Conservation (phyloP, 2,329 filamentous ascomycete species). For the Raffaelea ambrosiae region DNA sequence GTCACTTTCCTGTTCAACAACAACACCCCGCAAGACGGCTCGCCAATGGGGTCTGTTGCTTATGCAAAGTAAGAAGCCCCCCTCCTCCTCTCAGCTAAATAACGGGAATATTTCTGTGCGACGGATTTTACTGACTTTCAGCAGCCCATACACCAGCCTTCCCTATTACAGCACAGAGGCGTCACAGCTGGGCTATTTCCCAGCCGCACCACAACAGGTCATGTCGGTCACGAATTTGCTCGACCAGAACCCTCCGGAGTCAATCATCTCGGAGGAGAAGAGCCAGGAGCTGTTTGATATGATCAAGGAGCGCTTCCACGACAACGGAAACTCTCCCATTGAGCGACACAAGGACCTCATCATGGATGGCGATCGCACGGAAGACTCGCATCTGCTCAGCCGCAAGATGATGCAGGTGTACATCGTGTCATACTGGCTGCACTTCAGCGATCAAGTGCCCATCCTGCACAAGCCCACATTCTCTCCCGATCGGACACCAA, state of each 20-base stretch:
- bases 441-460: slow-evolving; percentile 89
- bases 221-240: slow-evolving; percentile 86
- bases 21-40: slow-evolving; percentile 42
- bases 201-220: slow-evolving; percentile 59
- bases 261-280: slow-evolving; percentile 78
- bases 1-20: slow-evolving; percentile 80
- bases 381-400: slow-evolving; percentile 62
- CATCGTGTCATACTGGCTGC: slow-evolving; percentile 86
- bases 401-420: slow-evolving; percentile 94
- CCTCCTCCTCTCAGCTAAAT: too few relatives aligned
- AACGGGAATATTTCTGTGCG: too few relatives aligned
- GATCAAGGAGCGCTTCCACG: slow-evolving; percentile 73
- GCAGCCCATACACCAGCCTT: slow-evolving; percentile 34
- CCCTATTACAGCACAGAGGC: slow-evolving; percentile 42
- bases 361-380: slow-evolving; percentile 66
- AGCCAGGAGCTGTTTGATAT: slow-evolving; percentile 74
- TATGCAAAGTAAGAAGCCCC: slow-evolving; percentile 38
- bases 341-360: slow-evolving; percentile 69
- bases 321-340: slow-evolving; percentile 65
- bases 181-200: slow-evolving; percentile 45
- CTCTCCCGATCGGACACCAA: slow-evolving; percentile 76
- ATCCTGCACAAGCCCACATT: slow-evolving; percentile 95
- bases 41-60: slow-evolving; percentile 43
- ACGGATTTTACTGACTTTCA: slow-evolving; percentile 30
- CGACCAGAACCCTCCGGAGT: slow-evolving; percentile 71